These are phyloP conservation scores for Cicer pinnatifidum DNA, from an alignment of 306 rosid species.

Conservation along the genomic window DNA sequence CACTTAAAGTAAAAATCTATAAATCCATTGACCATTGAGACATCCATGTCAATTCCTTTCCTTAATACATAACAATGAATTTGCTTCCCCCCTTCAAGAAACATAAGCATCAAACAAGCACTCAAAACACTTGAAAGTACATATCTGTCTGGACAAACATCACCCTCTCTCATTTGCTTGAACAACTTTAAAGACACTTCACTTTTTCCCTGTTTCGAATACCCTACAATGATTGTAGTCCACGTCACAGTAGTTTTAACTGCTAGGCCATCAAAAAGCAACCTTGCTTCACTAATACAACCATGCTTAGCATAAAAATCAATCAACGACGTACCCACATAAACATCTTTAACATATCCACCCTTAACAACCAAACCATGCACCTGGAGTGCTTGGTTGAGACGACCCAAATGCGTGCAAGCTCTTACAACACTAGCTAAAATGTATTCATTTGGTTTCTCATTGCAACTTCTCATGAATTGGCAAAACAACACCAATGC, in stretches of 20 bases:
- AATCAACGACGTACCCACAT: slow-evolving; percentile 78
- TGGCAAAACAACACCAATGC: slow-evolving; percentile 61
- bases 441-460: slow-evolving; percentile 68
- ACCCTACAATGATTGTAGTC: slow-evolving; percentile 80
- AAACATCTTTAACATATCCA: slow-evolving; percentile 70
- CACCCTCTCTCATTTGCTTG: slow-evolving; percentile 61
- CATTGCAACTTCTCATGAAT: slow-evolving; percentile 55
- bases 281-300: slow-evolving; percentile 62
- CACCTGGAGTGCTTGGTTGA: slow-evolving; percentile 59
- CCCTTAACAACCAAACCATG: slow-evolving; percentile 65
- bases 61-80: slow-evolving; percentile 76
- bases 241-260: slow-evolving; percentile 70
- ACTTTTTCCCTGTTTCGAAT: slow-evolving; percentile 66
- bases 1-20: slow-evolving; percentile 80
- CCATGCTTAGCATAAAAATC: slow-evolving; percentile 72
- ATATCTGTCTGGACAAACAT: slow-evolving; percentile 64
- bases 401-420: slow-evolving; percentile 62
- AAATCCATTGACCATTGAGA: slow-evolving; percentile 71
- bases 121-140: slow-evolving; percentile 78
- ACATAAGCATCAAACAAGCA: slow-evolving; percentile 73
- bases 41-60: slow-evolving; percentile 67
- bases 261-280: slow-evolving; percentile 63
- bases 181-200: slow-evolving; percentile 72
- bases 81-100: slow-evolving; percentile 77
- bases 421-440: slow-evolving; percentile 74